A percentile compares a stretch with the other conserved stretches of the same genome.
Conservation (phyloP, 805 yeast genomes). For the Wickerhamomyces bovis region DNA sequence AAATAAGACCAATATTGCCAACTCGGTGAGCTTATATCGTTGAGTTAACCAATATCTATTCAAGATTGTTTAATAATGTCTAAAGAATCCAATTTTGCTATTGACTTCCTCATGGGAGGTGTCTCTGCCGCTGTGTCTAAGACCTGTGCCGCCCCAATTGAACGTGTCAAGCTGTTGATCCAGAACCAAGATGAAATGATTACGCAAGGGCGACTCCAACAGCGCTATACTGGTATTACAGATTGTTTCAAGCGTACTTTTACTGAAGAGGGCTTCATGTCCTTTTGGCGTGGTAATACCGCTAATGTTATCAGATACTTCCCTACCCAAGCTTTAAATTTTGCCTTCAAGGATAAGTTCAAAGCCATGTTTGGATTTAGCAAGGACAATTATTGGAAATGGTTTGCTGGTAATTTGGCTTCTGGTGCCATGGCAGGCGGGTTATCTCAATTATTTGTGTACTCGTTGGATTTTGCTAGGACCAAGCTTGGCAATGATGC, state of each 20-base stretch:
- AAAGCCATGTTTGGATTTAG: conserved; percentile 94
- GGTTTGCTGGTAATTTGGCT: conserved; percentile 98
- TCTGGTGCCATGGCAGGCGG: conserved; percentile 99
- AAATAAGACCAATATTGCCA: too few relatives aligned
- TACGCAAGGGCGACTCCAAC: conserved; percentile 92
- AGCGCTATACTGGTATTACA: conserved; percentile 79
- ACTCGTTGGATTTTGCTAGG: conserved; percentile 97
- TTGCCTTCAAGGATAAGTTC: conserved; percentile 97
- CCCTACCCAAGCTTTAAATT: conserved; percentile 99
- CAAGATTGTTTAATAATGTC: too few relatives aligned
- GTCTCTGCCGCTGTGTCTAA: conserved; percentile 97
- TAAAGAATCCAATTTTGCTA: conserved; percentile 2
- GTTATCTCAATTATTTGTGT: conserved; percentile 84
- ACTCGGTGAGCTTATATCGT: too few relatives aligned
- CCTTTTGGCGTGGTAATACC: conserved; percentile 99
- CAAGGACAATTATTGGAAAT: conserved; percentile 89
- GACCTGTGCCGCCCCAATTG: conserved; percentile 97
- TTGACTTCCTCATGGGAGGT: conserved; percentile 95
- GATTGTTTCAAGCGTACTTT: conserved; percentile 96
- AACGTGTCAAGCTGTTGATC: conserved; percentile 92
- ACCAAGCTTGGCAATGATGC: conserved; percentile 98
- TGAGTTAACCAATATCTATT: too few relatives aligned
- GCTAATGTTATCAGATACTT: conserved; percentile 98
- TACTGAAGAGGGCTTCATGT: conserved; percentile 82
- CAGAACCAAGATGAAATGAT: conserved; percentile 98